A percentile compares a stretch with the other conserved stretches of the same genome.
Evolutionary conservation across 129 eudicot species (phyloP).

Genomic region (sunflower (Helianthus annuus)): HanXRQr2.0-SUNRISE NC_035442.2:166547833-166548332

Average conservation of each 20-base stretch:
- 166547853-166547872: slow-evolving; percentile 99
- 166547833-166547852: slow-evolving; percentile 96
- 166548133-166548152: slow-evolving; percentile 88
- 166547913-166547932: slow-evolving; percentile 89
- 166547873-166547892: slow-evolving; percentile 79
- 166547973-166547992: slow-evolving; percentile 96
- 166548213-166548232: slow-evolving; percentile 16
- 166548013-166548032: slow-evolving; percentile 95
- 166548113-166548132: slow-evolving; percentile 88
- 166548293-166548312: slow-evolving; percentile 87
- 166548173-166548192: slow-evolving; percentile 63
- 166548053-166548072: slow-evolving; percentile 86
- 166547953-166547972: slow-evolving; percentile 71
- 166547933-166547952: slow-evolving; percentile 81
- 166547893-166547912: slow-evolving; percentile 76
- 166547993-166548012: slow-evolving; percentile 94
- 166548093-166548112: slow-evolving; percentile 95
- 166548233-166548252: slow-evolving; percentile 3
- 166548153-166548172: slow-evolving; percentile 99
- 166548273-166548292: slow-evolving; percentile 93
- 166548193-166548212: slow-evolving; percentile 11
- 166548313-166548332: slow-evolving; percentile 95
- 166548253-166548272: background rate
- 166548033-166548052: slow-evolving; percentile 88
- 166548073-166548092: slow-evolving; percentile 94